Percentiles rank a stretch among this genome's conserved stretches.
Conservation (phyloP, 768 basidiomycete species). For the Phaeotremella fagi region DNA sequence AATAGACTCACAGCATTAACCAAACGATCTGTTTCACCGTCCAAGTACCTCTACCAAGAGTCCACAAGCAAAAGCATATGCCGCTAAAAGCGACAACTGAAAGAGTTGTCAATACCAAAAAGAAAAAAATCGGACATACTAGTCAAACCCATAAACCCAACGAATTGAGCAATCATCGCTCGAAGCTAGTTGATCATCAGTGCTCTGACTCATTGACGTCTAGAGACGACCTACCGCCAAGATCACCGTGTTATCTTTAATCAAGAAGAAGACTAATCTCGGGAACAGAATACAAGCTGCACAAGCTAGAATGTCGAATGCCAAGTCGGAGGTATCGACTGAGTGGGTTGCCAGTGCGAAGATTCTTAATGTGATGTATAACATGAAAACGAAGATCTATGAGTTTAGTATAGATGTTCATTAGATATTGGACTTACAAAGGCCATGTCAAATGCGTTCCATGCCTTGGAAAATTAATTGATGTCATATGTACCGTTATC, state of each 20-base stretch:
- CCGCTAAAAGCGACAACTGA: constrained; percentile 46
- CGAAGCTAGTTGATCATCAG: constrained; percentile 22
- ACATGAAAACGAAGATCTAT: constrained; percentile 54
- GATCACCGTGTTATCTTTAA: constrained; percentile 46
- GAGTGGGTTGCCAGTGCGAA: constrained; percentile 46
- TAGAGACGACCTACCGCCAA: constrained; percentile 34
- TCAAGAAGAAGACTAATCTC: constrained; percentile 44
- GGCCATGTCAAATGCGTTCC: constrained; percentile 76
- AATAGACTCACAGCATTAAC: constrained; percentile 42
- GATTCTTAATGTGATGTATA: constrained; percentile 41
- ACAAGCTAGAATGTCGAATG: constrained; percentile 46
- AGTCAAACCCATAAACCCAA: constrained; percentile 44
- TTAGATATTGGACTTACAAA: constrained; percentile 21
- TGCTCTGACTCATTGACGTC: not conserved
- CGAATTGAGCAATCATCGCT: constrained; percentile 46
- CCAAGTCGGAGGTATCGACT: constrained; percentile 35
- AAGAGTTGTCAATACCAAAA: constrained; percentile 6
- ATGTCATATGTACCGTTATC: not conserved
- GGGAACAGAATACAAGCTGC: constrained; percentile 49
- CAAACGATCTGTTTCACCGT: constrained; percentile 46
- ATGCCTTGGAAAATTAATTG: constrained; percentile 57
- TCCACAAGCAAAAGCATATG: constrained; percentile 45
- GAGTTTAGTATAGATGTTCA: not conserved
- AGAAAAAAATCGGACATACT: constrained; percentile 12
- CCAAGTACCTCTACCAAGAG: constrained; percentile 46